Percentiles rank a stretch among this genome's conserved stretches.
phyloP scores from a whole-genome alignment of 805 yeast species.

The Sungouiella blattae region DNA sequence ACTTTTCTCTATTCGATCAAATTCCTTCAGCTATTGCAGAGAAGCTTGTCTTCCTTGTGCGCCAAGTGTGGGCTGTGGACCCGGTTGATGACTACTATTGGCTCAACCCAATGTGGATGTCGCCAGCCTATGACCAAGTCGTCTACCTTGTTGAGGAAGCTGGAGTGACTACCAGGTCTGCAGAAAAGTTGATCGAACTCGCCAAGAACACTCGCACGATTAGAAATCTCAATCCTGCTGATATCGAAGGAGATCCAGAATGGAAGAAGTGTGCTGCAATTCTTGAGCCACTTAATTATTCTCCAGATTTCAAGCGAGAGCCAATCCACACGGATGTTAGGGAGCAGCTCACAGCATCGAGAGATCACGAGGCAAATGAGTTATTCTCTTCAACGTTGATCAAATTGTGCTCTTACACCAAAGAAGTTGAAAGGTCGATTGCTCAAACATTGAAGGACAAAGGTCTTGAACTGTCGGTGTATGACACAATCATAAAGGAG shows the following conservation, averaged over 20 bases:
- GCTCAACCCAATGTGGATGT: conserved; percentile 9
- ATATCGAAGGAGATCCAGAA: conserved; percentile 3
- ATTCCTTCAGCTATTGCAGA: conserved; percentile 6
- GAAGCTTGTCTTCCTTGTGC: conserved; percentile 6
- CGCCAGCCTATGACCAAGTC: conserved; percentile 8
- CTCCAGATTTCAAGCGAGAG: conserved; percentile 5
- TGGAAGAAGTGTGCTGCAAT: conserved; percentile 5
- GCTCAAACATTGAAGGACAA: background rate
- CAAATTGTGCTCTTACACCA: conserved; percentile 14
- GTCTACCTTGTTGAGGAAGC: conserved; percentile 3
- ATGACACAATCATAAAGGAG: background rate
- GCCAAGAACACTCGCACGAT: conserved; percentile 5
- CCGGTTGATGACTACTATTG: conserved; percentile 8
- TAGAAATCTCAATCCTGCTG: conserved; percentile 1
- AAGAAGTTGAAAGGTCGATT: conserved; percentile 10
- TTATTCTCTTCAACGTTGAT: conserved; percentile 13
- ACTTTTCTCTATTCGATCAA: conserved; percentile 7
- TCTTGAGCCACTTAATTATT: conserved; percentile 3
- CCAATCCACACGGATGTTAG: conserved; percentile 2
- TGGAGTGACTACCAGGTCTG: conserved; percentile 1
- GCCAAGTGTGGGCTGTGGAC: conserved; percentile 6
- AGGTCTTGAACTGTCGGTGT: background rate
- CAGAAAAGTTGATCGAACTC: conserved; percentile 2
- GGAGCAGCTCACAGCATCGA: background rate
- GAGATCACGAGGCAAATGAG: conserved; percentile 2